Evolutionary conservation across 78 protist genomes (phyloP), one percentile per base, ranked within the genome.

Genomic region (Dictyostelium citrinum): DNA sequence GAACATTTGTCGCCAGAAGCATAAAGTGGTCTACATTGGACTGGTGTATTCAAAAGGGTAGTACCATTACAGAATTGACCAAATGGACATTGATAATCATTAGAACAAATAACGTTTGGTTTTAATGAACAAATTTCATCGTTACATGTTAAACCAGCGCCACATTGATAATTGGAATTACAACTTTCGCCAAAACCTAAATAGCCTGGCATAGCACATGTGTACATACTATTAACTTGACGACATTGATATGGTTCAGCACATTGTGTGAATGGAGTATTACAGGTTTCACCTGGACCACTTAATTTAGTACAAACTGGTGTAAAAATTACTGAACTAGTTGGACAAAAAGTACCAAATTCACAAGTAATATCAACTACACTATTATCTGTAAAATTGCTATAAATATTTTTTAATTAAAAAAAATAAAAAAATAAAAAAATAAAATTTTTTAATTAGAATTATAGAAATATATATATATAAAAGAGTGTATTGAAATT

Each of bases 101-200:
- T 16, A 12, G 2, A 0, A 31, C 77, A 70, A 5, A 14, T 4
- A 1, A 16, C 11, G 5, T 33, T 33, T 70, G 77, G 77, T 14
- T 17, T 10, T 6, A 70, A 33, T 12, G 14, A 2, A 33, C 77
- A 70, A 6, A 12, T 22, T 9, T 39, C 77, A 4, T 70, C 24
- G 17, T 12, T 5, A 70, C 77, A 70, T 33, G 12, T 0, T 10
- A 33, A 17, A 31, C 22, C 24, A 16, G 0, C 17, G 33, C 43
- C 77, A 70, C 77, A 70, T 70, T 70, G 77, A 3, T 31, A 14
- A 1, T 29, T 27, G 4, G 45, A 9, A 7, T 70, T 35, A 31
- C 77, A 70, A 14, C n/a, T 14, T 70, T 70, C 77, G 33, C 77
- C 77, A 70, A 31, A 70, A 70, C 77, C 77, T 31, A 70, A 70